Base-by-base conservation (phyloP, 257 asterid genomes). In the Nicotiana sylvestris region DNA sequence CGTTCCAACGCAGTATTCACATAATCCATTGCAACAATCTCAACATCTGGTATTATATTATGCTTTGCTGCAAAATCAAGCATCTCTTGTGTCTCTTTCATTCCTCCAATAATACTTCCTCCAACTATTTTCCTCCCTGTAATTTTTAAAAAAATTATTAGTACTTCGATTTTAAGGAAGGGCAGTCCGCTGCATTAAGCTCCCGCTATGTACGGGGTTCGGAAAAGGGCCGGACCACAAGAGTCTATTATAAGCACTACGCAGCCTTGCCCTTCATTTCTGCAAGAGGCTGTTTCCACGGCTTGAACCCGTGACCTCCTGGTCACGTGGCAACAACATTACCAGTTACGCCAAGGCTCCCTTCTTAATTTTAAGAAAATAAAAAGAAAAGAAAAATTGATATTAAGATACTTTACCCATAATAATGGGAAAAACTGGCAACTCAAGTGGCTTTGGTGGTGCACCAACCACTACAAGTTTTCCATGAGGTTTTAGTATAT, bases 81-180 rank as follows among this genome's bases (percentile, higher is more conserved):
- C 91, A 86, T 88, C 21, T 88, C 91, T 64, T 88, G 91, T 4
- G 91, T 88, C 82, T 88, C 89, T 51, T 86, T 86, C 77, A 88
- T 12, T 37, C 91, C 91, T 85, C 89, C 91, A 4, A 64, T 86
- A 12, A 81, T 82, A 60, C 88, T 88, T 29, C 89, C 91, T 4
- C 81, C 80, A 18, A 88, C 65, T 4, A 76, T 67, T 77, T 80
- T 86, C 84, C 91, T 84, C n/a, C 87, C 88, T 87, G 66, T 29
- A 21, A 10, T 64, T 3, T 64, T 64, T 64, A 1, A 0, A 62
- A 64, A 56, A 2, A 5, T 32, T 21, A 56, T 27, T 49, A 76
- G 13, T 2, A 74, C 4, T 33, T 21, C 12, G 56, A 35, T 12
- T 9, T 10, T 33, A 49, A 25, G 0, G 39, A 35, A 35, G 39